Evolutionary conservation across 768 basidiomycete species (phyloP), one percentile per base, ranked within the genome.

Genomic region (Punctularia strigosozonata): DNA sequence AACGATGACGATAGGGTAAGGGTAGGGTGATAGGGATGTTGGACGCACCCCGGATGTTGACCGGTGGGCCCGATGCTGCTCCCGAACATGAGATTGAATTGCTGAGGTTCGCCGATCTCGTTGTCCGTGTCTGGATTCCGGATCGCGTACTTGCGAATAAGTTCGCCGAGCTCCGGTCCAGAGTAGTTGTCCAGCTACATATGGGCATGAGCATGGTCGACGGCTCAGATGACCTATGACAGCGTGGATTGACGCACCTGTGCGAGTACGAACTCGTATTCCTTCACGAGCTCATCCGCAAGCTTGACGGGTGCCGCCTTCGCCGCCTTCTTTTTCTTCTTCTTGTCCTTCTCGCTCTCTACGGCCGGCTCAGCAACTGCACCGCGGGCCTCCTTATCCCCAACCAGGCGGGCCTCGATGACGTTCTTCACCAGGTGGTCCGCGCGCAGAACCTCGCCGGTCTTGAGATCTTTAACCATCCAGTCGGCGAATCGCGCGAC

Each of bases 21-120:
- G 28, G 15, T 30, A 30, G 28, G 15, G 10, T 34, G 33, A 34
- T 10, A 13, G 20, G 18, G 33, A 34, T 13, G 18, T 19, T 19
- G 33, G 8, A 51, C 74, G 50, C 50, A 90, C 85, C 91, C 92
- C 50, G 89, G 90, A 61, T 94, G 79, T 59, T 95, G 89, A 20
- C 95, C 94, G 2, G 94, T 97, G 12, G 94, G 94, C 17, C 94
- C 95, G 53, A 99, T 97, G 62, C 83, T 88, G 55, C 84, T 89
- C 36, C 87, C 79, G 61, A 99, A 98, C 95, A 99, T 98, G 53
- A 98, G 75, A 63, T 98, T 99, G 71, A 98, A 99, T 55, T 82
- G 78, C 52, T 88, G 83, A 6, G 95, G 95, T 55, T 92, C 89
- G 33, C 81, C 70, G 22, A 98, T 82, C 51, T 86, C 82, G 58